phyloP scores from a whole-genome alignment of 352 stramenopile species.

The Phytophthora europaea region DNA sequence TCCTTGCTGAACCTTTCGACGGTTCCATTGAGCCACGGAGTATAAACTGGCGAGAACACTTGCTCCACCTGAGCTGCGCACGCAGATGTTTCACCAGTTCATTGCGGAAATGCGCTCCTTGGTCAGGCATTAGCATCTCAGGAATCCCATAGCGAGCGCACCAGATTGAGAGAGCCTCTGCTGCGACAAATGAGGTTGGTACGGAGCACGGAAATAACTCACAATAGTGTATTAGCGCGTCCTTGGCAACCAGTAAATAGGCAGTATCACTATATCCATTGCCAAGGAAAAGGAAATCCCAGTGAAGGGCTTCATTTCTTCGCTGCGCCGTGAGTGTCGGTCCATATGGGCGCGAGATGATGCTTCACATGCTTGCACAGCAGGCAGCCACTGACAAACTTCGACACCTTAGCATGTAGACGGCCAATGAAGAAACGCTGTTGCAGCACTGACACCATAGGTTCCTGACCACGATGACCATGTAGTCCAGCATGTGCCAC shows the following conservation, averaged over 20 bases:
- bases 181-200: slow-evolving; percentile 10
- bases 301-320: slow-evolving; percentile 16
- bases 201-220: slow-evolving; percentile 21
- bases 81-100: slow-evolving; percentile 10
- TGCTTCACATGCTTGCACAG: slow-evolving; percentile 24
- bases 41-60: too few relatives aligned
- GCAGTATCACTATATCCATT: slow-evolving; percentile 4
- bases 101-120: slow-evolving; percentile 31
- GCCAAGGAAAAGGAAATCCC: slow-evolving; percentile 12
- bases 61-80: too few relatives aligned
- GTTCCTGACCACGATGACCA: slow-evolving; percentile 13
- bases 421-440: slow-evolving; percentile 3
- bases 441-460: not conserved
- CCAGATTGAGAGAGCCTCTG: slow-evolving; percentile 13
- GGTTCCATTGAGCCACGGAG: too few relatives aligned
- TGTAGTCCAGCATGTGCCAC: slow-evolving; percentile 1
- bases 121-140: slow-evolving; percentile 17
- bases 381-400: slow-evolving; percentile 8
- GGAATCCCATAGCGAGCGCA: slow-evolving; percentile 13
- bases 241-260: slow-evolving; percentile 29
- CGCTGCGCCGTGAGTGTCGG: not conserved
- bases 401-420: not conserved
- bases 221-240: slow-evolving; percentile 19
- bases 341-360: slow-evolving; percentile 10
- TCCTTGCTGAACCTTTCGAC: too few relatives aligned